A percentile compares a stretch with the other conserved stretches of the same genome.
Conservation (phyloP, 1,284 basidiomycete genomes). For the Puccinia triticina region DNA sequence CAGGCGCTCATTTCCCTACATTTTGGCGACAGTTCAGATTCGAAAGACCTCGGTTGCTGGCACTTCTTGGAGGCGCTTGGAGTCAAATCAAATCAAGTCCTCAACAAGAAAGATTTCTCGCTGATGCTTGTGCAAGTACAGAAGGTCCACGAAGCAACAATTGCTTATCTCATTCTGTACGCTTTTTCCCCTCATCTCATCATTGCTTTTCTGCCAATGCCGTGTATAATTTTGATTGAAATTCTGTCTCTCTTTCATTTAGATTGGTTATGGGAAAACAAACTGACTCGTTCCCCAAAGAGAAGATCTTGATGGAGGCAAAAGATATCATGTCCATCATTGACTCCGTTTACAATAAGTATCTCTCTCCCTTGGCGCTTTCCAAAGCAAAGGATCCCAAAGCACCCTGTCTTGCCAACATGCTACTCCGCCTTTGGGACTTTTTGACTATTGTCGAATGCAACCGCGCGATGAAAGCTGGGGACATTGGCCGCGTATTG, state of each 20-base stretch:
- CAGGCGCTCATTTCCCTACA: no score
- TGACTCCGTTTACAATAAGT: not conserved
- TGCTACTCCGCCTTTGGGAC: not conserved
- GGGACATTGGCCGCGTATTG: not conserved
- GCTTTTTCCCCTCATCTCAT: not conserved
- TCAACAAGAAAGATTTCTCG: no score
- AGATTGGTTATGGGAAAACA: not conserved
- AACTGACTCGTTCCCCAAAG: not conserved
- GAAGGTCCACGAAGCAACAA: no score
- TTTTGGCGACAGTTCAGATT: no score
- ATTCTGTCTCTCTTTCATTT: not conserved
- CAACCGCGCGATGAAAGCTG: not conserved
- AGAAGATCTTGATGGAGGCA: not conserved
- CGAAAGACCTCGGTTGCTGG: no score
- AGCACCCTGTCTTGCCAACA: not conserved
- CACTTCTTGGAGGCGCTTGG: no score
- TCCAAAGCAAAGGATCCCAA: not conserved
- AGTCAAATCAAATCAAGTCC: no score
- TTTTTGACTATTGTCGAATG: constrained; percentile 15
- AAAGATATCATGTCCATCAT: not conserved
- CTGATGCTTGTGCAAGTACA: no score
- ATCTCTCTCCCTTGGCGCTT: not conserved
- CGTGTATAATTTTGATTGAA: no score
- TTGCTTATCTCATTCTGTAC: not conserved
- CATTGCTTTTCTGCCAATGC: no score